Evolutionary conservation across 2,329 filamentous ascomycete species (phyloP), one percentile per base, ranked within the genome.

Genomic region (Trichoderma sp.): DNA sequence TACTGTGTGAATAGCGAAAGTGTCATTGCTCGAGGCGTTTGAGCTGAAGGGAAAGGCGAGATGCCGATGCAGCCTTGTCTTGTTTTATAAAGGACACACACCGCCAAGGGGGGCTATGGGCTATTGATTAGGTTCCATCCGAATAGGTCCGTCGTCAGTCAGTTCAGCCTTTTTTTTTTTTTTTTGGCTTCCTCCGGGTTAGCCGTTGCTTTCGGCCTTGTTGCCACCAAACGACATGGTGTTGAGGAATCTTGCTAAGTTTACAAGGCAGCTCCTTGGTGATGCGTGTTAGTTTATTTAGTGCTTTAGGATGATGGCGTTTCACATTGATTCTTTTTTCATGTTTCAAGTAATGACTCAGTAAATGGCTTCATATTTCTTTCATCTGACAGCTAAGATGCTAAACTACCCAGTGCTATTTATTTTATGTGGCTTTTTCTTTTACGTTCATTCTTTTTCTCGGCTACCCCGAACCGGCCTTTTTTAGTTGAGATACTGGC

Each of bases 401-500:
- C 36, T 47, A 50, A 39, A 50, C 26, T 64, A 50, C n/a, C 55
- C 55, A 58, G 28, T 57, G 15, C 28, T 57, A 17, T 39, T 39
- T 39, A 39, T 39, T 36, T 39, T 17, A 39, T 39, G 36, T 39
- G 36, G 36, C 36, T 39, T 58, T 32, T n/a, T 57, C n/a, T 23
- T 36, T 55, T 28, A 1, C 5, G 55, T 53, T 32, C 39, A n/a
- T 47, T 32, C 12, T 23, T 23, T 15, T 28, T 53, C 13, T 39
- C 50, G 30, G 66, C 28, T 30, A 34, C n/a, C 23, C 30, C 43
- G n/a, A 58, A 36, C 26, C 23, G 20, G 23, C 30, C 15, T 39
- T 39, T 39, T 8, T 66, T 32, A 66, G 66, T 86, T 81, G 26
- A 86, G 76, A 74, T 82, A 88, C 65, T 85, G 79, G 71, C 80